These are phyloP conservation scores for Clitoria ternatea DNA, from an alignment of 306 rosid species.

Conservation along the genomic window DNA sequence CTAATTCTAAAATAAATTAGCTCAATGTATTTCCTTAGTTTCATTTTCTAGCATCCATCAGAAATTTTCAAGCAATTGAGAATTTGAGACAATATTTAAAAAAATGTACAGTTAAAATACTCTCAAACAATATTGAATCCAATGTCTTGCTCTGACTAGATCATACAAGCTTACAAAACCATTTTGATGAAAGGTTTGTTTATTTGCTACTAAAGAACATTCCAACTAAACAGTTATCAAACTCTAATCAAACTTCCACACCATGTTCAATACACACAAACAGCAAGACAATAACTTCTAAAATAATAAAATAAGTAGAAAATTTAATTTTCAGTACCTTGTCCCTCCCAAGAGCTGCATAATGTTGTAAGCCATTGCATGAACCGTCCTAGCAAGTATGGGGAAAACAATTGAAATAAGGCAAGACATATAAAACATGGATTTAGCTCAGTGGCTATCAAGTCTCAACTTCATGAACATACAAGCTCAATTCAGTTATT, in stretches of 20 bases:
- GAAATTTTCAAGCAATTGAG: not conserved
- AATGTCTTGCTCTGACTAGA: not conserved
- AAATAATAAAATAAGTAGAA: not conserved
- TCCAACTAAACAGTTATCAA: not conserved
- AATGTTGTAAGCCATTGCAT: constrained; percentile 98
- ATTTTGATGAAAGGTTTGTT: not conserved
- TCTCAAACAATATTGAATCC: not conserved
- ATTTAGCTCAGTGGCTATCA: not conserved
- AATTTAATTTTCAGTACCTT: constrained; percentile 45
- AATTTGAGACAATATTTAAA: not conserved
- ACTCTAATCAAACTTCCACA: not conserved
- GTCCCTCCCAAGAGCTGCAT: constrained; percentile 99
- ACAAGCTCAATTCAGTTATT: not conserved
- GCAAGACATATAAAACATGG: constrained; percentile 12
- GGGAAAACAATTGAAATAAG: not conserved
- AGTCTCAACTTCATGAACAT: constrained; percentile 23
- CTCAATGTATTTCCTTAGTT: not conserved
- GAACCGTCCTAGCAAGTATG: constrained; percentile 84
- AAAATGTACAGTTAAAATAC: not conserved
- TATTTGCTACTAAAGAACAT: not conserved
- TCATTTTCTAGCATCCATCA: not conserved
- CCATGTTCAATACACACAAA: not conserved
- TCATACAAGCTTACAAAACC: not conserved
- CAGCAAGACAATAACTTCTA: not conserved
- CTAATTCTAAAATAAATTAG: not conserved